A percentile compares a stretch with the other conserved stretches of the same genome.
These are phyloP conservation scores for Pyrenula massariospora DNA, from an alignment of 495 filamentous ascomycete genomes.

Conservation along the genomic window DNA sequence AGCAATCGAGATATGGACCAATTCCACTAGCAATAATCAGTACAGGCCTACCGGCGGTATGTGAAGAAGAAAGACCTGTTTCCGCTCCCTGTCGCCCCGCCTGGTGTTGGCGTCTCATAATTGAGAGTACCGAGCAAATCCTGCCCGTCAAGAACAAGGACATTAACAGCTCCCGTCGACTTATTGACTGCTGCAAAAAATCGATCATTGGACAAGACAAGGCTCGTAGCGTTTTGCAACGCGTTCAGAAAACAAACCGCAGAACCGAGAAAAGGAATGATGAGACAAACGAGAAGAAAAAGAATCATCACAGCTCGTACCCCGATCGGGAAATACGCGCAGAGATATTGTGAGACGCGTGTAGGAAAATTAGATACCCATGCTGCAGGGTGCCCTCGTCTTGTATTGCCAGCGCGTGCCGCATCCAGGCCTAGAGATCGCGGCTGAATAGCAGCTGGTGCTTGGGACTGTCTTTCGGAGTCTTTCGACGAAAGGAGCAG, in stretches of 20 bases:
- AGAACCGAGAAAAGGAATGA: not conserved
- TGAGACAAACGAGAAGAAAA: not conserved
- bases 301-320: not conserved
- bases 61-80: not conserved
- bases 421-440: too few relatives aligned
- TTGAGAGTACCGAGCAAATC: conserved; percentile 34
- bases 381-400: too few relatives aligned
- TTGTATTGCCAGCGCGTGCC: too few relatives aligned
- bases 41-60: not conserved
- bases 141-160: conserved; percentile 32
- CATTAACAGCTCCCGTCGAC: conserved; percentile 25
- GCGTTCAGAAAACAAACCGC: conserved; percentile 9
- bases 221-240: conserved; percentile 12
- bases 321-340: too few relatives aligned
- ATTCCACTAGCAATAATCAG: conserved; percentile 27
- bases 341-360: too few relatives aligned
- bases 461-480: too few relatives aligned
- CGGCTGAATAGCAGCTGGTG: too few relatives aligned
- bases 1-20: conserved; percentile 45
- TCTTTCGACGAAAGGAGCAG: too few relatives aligned
- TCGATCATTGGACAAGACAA: conserved; percentile 34
- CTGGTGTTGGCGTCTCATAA: not conserved
- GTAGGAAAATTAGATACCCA: too few relatives aligned
- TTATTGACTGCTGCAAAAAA: conserved; percentile 32
- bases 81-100: not conserved